These are phyloP conservation scores for Syzygium syzygioides DNA, from an alignment of 441 rosid species.

Conservation along the genomic window DNA sequence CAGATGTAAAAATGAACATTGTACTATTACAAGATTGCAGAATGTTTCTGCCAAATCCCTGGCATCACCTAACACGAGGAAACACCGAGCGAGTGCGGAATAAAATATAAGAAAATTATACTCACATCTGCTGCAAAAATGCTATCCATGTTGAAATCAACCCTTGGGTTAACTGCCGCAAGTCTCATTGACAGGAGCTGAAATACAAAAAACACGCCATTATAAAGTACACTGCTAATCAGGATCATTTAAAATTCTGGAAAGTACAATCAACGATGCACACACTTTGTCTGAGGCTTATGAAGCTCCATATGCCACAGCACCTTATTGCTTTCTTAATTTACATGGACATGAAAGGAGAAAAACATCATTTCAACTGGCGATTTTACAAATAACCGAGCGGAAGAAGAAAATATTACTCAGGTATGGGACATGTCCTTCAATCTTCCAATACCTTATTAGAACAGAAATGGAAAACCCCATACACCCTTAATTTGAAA, in stretches of 20 bases:
- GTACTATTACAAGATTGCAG: not conserved
- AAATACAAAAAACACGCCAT: constrained; percentile 18
- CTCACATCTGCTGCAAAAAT: constrained; percentile 78
- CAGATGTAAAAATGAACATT: not conserved
- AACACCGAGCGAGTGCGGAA: not conserved
- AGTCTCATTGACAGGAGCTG: constrained; percentile 97
- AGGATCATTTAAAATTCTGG: not conserved
- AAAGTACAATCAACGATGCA: not conserved
- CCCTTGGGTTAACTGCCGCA: constrained; percentile 80
- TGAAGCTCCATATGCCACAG: not conserved
- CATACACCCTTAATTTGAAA: not conserved
- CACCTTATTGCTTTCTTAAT: not conserved
- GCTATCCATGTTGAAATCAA: constrained; percentile 69
- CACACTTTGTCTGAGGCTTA: not conserved
- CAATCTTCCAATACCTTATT: not conserved
- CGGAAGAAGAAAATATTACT: not conserved
- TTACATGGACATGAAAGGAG: not conserved
- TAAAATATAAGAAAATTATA: not conserved
- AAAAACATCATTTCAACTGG: not conserved
- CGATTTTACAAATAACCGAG: not conserved
- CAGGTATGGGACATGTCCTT: not conserved
- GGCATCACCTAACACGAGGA: not conserved
- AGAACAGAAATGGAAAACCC: not conserved
- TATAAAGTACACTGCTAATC: constrained; percentile 9
- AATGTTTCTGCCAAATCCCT: not conserved